These are phyloP conservation scores for Piper betle DNA, from an alignment of 164 flowering plant genomes.

Conservation along the genomic window DNA sequence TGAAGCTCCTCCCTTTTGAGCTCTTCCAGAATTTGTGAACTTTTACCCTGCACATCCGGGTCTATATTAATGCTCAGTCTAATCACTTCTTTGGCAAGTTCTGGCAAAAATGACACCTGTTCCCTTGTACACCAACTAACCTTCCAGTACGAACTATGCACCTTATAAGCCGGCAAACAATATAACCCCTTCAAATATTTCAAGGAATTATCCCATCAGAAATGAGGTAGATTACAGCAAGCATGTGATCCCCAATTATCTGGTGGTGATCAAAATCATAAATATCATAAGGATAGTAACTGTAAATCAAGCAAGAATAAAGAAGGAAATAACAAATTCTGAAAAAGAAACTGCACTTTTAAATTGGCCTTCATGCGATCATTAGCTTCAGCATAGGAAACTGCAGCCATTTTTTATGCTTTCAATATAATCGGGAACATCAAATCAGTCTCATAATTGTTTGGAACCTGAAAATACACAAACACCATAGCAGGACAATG, in stretches of 20 bases:
- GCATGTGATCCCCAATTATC: constrained; percentile 94
- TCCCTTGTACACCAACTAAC: constrained; percentile 62
- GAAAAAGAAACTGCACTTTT: constrained; percentile 31
- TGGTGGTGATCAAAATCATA: constrained; percentile 28
- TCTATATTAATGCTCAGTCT: constrained; percentile 60
- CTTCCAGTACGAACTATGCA: constrained; percentile 82
- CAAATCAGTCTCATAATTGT: constrained; percentile 90
- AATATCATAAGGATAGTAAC: constrained; percentile 28
- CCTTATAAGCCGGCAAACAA: constrained; percentile 81
- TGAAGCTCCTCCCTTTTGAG: constrained; percentile 74
- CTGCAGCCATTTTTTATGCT: constrained; percentile 61
- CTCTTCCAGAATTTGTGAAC: constrained; percentile 65
- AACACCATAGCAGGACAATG: background rate
- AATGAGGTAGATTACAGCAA: constrained; percentile 81
- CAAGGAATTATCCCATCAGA: constrained; percentile 94
- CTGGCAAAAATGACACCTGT: constrained; percentile 64
- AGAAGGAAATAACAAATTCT: background rate
- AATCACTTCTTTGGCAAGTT: constrained; percentile 63
- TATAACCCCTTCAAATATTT: constrained; percentile 88
- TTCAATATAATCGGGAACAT: constrained; percentile 88
- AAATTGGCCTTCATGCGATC: constrained; percentile 52
- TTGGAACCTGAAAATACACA: constrained; percentile 60
- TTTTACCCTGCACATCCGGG: constrained; percentile 45
- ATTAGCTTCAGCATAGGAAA: constrained; percentile 50
- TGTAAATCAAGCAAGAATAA: background rate